Conservation (phyloP, 768 basidiomycete species). For the Leccinellum albellum region DNA sequence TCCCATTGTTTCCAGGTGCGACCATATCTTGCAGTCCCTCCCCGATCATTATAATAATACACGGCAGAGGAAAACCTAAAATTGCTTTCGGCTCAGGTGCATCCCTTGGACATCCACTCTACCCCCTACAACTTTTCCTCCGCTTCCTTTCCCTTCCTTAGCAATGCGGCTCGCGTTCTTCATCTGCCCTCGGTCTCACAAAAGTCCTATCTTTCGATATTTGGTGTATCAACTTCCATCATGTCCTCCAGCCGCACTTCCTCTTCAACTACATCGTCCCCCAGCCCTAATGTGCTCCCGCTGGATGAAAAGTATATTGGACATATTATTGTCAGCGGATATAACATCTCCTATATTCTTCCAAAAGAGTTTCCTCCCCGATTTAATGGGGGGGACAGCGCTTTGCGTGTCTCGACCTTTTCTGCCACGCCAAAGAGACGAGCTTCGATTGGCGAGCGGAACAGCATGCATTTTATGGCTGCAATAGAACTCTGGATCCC, state of each 20-base stretch:
- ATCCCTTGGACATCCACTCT: constrained; percentile 69
- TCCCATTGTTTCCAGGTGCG: constrained; percentile 72
- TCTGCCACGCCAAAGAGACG: constrained; percentile 40
- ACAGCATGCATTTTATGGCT: constrained; percentile 71
- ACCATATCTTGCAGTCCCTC: background rate
- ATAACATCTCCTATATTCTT: constrained; percentile 71
- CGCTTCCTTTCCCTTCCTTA: constrained; percentile 55
- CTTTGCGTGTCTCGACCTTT: constrained; percentile 20
- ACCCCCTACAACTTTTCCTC: constrained; percentile 75
- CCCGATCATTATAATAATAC: background rate
- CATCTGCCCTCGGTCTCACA: constrained; percentile 58
- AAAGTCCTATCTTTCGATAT: constrained; percentile 58
- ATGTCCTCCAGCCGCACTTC: constrained; percentile 33
- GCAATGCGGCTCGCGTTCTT: constrained; percentile 65
- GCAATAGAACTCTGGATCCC: constrained; percentile 77
- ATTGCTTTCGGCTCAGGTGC: constrained; percentile 67
- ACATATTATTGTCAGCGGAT: constrained; percentile 71
- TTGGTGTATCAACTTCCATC: constrained; percentile 39
- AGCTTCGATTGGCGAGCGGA: constrained; percentile 53
- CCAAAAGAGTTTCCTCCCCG: constrained; percentile 59
- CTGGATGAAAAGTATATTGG: constrained; percentile 70
- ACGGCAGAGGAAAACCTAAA: constrained; percentile 73
- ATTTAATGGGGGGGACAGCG: constrained; percentile 23
- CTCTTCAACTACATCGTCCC: constrained; percentile 32
- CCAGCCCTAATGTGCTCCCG: constrained; percentile 33